phyloP scores from a whole-genome alignment of 148 eudicot species.

The Nepenthes mirabilis region DNA sequence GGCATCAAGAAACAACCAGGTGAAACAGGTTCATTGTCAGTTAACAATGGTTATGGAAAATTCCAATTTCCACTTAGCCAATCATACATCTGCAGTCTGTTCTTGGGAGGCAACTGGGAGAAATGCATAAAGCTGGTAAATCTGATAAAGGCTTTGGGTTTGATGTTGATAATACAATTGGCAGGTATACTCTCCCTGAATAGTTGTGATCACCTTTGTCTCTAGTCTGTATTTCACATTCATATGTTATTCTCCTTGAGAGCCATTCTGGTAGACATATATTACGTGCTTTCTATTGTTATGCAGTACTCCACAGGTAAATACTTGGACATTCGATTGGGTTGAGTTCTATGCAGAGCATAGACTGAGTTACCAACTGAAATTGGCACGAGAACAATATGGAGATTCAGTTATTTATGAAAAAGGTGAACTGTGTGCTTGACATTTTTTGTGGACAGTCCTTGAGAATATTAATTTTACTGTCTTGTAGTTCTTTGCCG shows the following conservation, averaged over 20 bases:
- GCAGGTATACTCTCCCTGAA: constrained; percentile 45
- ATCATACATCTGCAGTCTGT: constrained; percentile 35
- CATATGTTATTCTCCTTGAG: too few relatives aligned
- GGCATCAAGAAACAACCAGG: constrained; percentile 73
- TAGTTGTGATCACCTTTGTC: too few relatives aligned
- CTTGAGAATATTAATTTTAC: too few relatives aligned
- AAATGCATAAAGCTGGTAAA: constrained; percentile 89
- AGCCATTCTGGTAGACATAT: background rate
- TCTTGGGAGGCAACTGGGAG: constrained; percentile 87
- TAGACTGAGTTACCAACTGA: constrained; percentile 85
- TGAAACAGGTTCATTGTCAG: constrained; percentile 12
- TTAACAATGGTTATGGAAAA: background rate
- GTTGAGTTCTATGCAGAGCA: constrained; percentile 71
- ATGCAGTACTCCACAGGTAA: constrained; percentile 86
- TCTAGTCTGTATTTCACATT: too few relatives aligned
- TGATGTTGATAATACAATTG: constrained; percentile 86
- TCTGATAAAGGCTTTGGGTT: constrained; percentile 86
- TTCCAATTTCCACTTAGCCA: constrained; percentile 7
- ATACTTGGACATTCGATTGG: constrained; percentile 96
- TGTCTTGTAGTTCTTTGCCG: too few relatives aligned
- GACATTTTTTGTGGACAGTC: background rate
- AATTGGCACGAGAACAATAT: constrained; percentile 64
- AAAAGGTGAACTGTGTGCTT: constrained; percentile 41
- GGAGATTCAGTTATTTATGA: constrained; percentile 87
- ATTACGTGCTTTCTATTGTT: background rate